Percentiles rank a stretch among this genome's conserved stretches.
Evolutionary conservation across 2,329 filamentous ascomycete genomes (phyloP).

Genomic region (Monilinia aucupariae): DNA sequence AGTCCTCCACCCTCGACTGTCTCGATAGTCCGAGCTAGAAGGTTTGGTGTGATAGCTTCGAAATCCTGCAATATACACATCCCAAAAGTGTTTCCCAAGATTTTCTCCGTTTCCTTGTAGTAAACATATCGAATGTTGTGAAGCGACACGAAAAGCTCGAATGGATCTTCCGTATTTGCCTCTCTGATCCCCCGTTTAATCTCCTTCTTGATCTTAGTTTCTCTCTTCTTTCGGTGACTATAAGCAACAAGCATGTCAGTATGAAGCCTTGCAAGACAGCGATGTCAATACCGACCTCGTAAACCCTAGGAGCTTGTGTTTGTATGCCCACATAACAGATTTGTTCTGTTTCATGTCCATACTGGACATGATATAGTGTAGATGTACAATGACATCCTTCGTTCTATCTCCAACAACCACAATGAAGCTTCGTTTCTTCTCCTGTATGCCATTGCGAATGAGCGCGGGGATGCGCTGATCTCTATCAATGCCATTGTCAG

Average conservation of each 20-base stretch:
- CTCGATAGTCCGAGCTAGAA: slow-evolving; percentile 89
- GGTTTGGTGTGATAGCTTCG: slow-evolving; percentile 94
- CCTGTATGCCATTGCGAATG: slow-evolving; percentile 84
- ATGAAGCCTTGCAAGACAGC: slow-evolving; percentile 1
- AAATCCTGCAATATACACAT: slow-evolving; percentile 99
- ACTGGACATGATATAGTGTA: slow-evolving; percentile 88
- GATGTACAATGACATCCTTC: slow-evolving; percentile 94
- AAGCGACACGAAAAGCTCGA: slow-evolving; percentile 93
- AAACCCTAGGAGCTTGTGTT: slow-evolving; percentile 93
- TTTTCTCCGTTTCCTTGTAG: slow-evolving; percentile 99
- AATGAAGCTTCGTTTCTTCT: slow-evolving; percentile 98
- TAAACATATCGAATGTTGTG: slow-evolving; percentile 98
- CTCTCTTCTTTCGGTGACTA: slow-evolving; percentile 93
- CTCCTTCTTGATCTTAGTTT: slow-evolving; percentile 97
- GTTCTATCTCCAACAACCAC: slow-evolving; percentile 89
- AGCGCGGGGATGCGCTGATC: slow-evolving; percentile 87
- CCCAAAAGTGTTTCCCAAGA: slow-evolving; percentile 93
- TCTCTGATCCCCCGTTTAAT: slow-evolving; percentile 93
- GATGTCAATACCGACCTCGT: slow-evolving; percentile 52
- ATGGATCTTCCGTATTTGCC: slow-evolving; percentile 86
- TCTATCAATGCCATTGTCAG: slow-evolving; percentile 40
- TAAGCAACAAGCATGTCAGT: slow-evolving; percentile 21
- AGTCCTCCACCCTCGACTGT: slow-evolving; percentile 95
- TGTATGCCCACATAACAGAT: slow-evolving; percentile 96
- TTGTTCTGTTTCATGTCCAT: slow-evolving; percentile 93